Conservation (phyloP, 306 rosid species). For the Abrus precatorius region DNA sequence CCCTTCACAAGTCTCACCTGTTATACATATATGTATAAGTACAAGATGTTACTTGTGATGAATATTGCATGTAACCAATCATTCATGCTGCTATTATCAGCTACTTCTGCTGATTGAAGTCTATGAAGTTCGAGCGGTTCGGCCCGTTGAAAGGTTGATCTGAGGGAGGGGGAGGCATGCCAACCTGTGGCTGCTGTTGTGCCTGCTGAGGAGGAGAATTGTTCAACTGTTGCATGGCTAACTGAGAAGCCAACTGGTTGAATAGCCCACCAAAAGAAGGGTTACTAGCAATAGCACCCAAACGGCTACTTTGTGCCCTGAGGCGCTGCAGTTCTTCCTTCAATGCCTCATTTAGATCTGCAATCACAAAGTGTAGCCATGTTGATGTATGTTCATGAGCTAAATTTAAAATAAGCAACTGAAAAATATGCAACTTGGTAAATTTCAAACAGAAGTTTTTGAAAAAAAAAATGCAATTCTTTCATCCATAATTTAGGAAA, state of each 20-base stretch:
- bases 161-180: conserved; percentile 60
- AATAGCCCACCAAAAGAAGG: conserved; percentile 68
- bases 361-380: not conserved
- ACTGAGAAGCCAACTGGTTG: conserved; percentile 70
- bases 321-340: conserved; percentile 91
- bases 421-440: conserved; percentile 1
- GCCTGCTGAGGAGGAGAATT: conserved; percentile 62
- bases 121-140: conserved; percentile 61
- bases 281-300: conserved; percentile 61
- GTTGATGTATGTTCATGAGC: not conserved
- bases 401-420: conserved; percentile 4
- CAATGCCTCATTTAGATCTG: conserved; percentile 86
- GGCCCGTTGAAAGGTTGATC: conserved; percentile 59
- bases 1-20: conserved; percentile 50
- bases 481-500: not conserved
- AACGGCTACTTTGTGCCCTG: conserved; percentile 65
- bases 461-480: not conserved
- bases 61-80: conserved; percentile 49
- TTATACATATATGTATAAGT: conserved; percentile 51
- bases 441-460: not conserved
- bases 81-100: conserved; percentile 37
- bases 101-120: conserved; percentile 63
- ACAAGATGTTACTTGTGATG: conserved; percentile 64
- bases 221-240: conserved; percentile 59
- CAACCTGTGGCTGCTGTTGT: conserved; percentile 67